Base-by-base conservation (phyloP, 1,139 yeast species). In the Pneumocystis carinii region DNA sequence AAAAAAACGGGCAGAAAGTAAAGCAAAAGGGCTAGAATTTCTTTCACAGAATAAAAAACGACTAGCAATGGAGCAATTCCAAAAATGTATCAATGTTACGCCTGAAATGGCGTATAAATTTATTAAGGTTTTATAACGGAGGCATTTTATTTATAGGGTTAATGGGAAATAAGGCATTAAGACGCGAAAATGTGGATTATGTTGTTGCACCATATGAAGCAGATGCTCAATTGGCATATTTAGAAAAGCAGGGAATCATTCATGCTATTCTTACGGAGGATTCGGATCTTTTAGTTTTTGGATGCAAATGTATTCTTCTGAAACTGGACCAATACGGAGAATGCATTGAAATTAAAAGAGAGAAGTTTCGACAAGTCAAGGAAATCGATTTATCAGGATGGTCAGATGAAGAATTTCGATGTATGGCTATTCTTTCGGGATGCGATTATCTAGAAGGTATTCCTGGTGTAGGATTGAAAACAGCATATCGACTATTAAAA, bases 191-290 rank as follows among this genome's bases (percentile, higher is more conserved):
- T 1, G 83, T 94, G 60, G 79, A 79, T 67, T 92, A 83, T 70
- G 82, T 92, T 19, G 98, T 94, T 10, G 98, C 99, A 0, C 99
- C 99, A 0, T 94, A 90, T 72, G 99, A 94, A 75, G 98, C 98
- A 0, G 99, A 94, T 72, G 87, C 98, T 0, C 98, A 94, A 72
- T 82, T 94, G 86, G 97, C 92, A 7, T 89, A 85, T 70, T 77
- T 94, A 61, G 98, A 92, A 72, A 82, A 83, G 65, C 69, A 76
- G 0, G 94, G 94, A 0, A 64, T 82, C 0, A 94, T 90, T 10
- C 86, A 89, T 67, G 98, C 94, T 0, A 87, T 94, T 8, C 78
- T 94, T 12, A 86, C 96, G 55, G 99, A 94, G 71, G 99, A 94
- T 72, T 90, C 97, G 0, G 99, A 94, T 75, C 77, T 94, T 68